phyloP scores from a whole-genome alignment of 768 basidiomycete species.

The Pleurotus tuoliensis region DNA sequence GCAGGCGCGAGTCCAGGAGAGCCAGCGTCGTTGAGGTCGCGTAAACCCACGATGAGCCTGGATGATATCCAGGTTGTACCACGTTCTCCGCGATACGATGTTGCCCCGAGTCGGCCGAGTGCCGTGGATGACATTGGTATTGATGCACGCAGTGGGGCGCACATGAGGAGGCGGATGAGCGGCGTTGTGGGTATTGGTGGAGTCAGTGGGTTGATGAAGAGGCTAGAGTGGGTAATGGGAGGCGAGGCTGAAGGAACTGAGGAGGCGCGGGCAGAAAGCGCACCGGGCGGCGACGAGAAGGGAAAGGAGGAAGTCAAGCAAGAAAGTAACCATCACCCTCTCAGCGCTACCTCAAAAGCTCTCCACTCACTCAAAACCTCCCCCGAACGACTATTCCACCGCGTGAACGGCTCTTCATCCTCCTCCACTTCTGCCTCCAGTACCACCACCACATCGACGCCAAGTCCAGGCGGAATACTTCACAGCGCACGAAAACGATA shows the following conservation, averaged over 20 bases:
- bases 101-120: background rate
- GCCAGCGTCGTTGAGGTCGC: background rate
- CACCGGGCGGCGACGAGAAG: background rate
- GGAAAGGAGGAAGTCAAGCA: background rate
- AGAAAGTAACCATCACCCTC: background rate
- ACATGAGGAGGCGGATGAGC: too few species aligned
- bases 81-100: background rate
- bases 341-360: too few species aligned
- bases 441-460: background rate
- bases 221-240: background rate
- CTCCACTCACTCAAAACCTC: background rate
- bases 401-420: too few species aligned
- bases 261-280: background rate
- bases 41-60: background rate
- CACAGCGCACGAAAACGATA: background rate
- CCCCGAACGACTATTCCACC: background rate
- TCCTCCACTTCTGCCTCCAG: too few species aligned
- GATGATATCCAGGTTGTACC: slow-evolving; percentile 6
- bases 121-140: background rate
- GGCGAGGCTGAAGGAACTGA: background rate
- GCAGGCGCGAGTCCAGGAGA: background rate
- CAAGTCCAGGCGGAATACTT: background rate
- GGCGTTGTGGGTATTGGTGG: too few species aligned
- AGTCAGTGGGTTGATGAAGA: background rate
- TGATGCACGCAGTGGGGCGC: too few species aligned